Evolutionary conservation across 2,329 filamentous ascomycete genomes (phyloP).

Genomic region (Leptographium radiaticola): DNA sequence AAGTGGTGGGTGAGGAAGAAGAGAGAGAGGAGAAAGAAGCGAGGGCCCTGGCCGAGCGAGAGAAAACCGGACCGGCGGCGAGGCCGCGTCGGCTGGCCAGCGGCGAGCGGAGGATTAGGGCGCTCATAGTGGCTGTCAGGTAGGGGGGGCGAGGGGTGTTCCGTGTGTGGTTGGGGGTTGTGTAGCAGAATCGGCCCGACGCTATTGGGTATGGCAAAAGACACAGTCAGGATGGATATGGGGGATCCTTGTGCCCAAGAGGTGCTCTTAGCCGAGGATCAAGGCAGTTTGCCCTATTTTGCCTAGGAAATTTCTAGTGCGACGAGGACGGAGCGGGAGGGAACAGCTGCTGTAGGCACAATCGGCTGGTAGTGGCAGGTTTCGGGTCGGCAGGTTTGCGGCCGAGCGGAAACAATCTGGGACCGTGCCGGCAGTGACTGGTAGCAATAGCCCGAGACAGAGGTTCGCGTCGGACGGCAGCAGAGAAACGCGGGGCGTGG

Average conservation of each 20-base stretch:
- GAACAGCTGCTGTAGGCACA: background rate
- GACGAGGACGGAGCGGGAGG: background rate
- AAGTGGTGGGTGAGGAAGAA: conserved; percentile 3
- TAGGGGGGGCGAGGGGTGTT: background rate
- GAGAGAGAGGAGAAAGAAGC: conserved; percentile 3
- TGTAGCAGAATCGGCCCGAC: conserved; percentile 3
- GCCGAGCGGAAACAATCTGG: conserved; percentile 2
- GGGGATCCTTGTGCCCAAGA: background rate
- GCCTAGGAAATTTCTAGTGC: background rate
- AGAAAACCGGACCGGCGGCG: conserved; percentile 9
- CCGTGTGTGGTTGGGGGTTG: background rate
- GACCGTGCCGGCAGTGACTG: background rate
- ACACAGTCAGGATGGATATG: background rate
- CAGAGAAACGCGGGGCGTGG: too few species aligned
- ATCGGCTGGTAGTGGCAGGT: background rate
- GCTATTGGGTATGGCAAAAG: conserved; percentile 6
- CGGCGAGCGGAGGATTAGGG: conserved; percentile 8
- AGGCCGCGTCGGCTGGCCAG: conserved; percentile 6
- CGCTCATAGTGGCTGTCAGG: conserved; percentile 5
- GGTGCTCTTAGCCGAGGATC: conserved; percentile 10
- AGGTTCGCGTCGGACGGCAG: too few species aligned
- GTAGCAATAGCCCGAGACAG: background rate
- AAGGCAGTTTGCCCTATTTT: conserved; percentile 2
- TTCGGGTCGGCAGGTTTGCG: background rate
- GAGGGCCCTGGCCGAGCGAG: conserved; percentile 6